phyloP scores from a whole-genome alignment of 352 stramenopile genomes.

The Phytopythium boreale region DNA sequence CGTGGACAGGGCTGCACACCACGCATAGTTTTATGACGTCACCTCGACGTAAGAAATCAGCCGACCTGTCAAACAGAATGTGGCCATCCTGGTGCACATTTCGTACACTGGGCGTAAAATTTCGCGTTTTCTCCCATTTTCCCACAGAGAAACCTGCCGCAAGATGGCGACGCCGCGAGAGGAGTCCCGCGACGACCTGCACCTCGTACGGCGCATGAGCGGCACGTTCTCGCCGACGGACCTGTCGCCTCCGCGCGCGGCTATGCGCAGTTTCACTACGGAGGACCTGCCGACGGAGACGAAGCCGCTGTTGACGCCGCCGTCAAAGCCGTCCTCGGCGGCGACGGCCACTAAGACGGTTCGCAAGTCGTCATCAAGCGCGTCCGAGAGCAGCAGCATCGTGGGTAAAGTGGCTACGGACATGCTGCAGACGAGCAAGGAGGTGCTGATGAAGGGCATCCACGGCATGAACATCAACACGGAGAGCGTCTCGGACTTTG shows the following conservation, averaged over 20 bases:
- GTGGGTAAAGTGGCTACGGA: slow-evolving; percentile 20
- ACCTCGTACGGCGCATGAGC: slow-evolving; percentile 34
- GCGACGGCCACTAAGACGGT: slow-evolving; percentile 13
- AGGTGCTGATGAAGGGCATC: slow-evolving; percentile 56
- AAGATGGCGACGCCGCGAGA: slow-evolving; percentile 13
- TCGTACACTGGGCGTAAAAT: not conserved
- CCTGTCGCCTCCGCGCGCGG: slow-evolving; percentile 12
- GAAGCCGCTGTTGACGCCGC: slow-evolving; percentile 43
- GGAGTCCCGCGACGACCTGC: slow-evolving; percentile 49
- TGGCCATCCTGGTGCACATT: not conserved
- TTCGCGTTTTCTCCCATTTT: not conserved
- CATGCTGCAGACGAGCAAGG: slow-evolving; percentile 53
- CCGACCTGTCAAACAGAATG: slow-evolving; percentile 2
- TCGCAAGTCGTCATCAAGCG: slow-evolving; percentile 18
- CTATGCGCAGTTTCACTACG: slow-evolving; percentile 71
- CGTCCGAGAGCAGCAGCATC: not conserved
- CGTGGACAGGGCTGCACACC: not conserved
- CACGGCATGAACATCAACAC: slow-evolving; percentile 51
- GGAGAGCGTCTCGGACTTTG: slow-evolving; percentile 47
- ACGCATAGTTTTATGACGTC: too few species aligned
- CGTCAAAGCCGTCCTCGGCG: not conserved
- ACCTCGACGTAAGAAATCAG: not conserved
- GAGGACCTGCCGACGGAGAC: slow-evolving; percentile 57
- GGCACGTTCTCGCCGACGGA: slow-evolving; percentile 45
- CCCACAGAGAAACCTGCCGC: not conserved